Evolutionary conservation across 2,329 filamentous ascomycete genomes (phyloP).

Genomic region (Sordariomycetes sp.): DNA sequence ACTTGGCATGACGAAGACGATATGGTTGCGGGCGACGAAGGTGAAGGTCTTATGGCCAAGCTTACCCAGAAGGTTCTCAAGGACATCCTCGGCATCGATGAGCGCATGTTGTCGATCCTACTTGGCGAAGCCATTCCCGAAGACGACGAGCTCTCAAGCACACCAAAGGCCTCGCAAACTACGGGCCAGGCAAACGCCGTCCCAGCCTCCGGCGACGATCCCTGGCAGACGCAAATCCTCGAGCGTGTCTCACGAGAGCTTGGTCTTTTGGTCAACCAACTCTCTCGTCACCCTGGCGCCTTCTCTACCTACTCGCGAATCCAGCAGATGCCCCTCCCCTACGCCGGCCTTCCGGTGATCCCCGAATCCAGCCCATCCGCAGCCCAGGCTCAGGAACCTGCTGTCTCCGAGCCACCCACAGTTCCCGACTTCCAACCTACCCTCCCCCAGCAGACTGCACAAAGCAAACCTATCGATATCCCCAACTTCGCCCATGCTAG

Average conservation of each 20-base stretch:
- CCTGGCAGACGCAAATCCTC: constrained; percentile 71
- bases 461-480: constrained; percentile 22
- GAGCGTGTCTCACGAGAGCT: constrained; percentile 82
- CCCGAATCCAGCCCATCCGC: constrained; percentile 34
- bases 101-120: constrained; percentile 73
- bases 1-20: constrained; percentile 46
- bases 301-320: constrained; percentile 72
- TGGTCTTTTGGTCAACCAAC: constrained; percentile 70
- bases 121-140: constrained; percentile 70
- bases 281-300: constrained; percentile 80
- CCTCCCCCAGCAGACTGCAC: constrained; percentile 5
- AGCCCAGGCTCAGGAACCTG: constrained; percentile 9
- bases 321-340: constrained; percentile 58
- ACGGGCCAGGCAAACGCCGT: constrained; percentile 15
- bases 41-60: constrained; percentile 67
- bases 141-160: constrained; percentile 35
- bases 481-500: constrained; percentile 12
- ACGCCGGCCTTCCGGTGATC: constrained; percentile 66
- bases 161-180: constrained; percentile 31
- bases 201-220: constrained; percentile 24
- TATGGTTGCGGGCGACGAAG: constrained; percentile 32
- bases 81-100: constrained; percentile 86
- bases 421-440: constrained; percentile 5
- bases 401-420: constrained; percentile 7
- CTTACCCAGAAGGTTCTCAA: constrained; percentile 80